Conservation (phyloP, 768 basidiomycete genomes). For the Calocybe indica region DNA sequence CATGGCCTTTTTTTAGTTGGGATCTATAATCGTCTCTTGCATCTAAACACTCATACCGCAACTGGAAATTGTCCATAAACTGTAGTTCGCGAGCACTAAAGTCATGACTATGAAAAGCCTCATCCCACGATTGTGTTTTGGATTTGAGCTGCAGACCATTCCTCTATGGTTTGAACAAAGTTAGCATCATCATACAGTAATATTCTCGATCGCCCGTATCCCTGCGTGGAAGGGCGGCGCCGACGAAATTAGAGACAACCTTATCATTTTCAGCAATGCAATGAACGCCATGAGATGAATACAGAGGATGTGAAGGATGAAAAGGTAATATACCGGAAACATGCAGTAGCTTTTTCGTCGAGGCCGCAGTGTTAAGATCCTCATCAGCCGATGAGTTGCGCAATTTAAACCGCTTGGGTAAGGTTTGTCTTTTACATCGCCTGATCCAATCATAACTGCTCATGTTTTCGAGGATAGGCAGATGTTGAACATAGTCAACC, state of each 20-base stretch:
- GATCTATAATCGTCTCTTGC: conserved; percentile 21
- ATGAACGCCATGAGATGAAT: not conserved
- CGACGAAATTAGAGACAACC: conserved; percentile 1
- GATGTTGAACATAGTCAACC: conserved; percentile 26
- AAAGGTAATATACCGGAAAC: not conserved
- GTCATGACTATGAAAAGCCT: conserved; percentile 11
- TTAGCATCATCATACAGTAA: conserved; percentile 6
- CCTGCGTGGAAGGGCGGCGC: not conserved
- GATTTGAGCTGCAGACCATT: conserved; percentile 14
- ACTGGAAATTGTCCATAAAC: conserved; percentile 19
- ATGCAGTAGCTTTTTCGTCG: not conserved
- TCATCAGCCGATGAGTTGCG: not conserved
- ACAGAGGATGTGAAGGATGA: not conserved
- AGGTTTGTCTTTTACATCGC: conserved; percentile 7
- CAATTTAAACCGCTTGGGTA: not conserved
- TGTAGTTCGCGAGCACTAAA: conserved; percentile 9
- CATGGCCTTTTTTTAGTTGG: conserved; percentile 8
- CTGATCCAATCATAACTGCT: conserved; percentile 22
- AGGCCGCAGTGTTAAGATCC: not conserved
- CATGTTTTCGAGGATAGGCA: conserved; percentile 10
- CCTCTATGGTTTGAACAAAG: conserved; percentile 20
- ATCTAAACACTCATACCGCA: conserved; percentile 23
- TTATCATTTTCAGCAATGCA: not conserved
- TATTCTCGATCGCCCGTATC: conserved; percentile 4
- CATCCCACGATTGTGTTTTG: conserved; percentile 15